A percentile compares a stretch with the other conserved stretches of the same genome.
These are phyloP conservation scores for Teratosphaeriaceae sp. DNA, from an alignment of 2,329 filamentous ascomycete species.

Conservation along the genomic window DNA sequence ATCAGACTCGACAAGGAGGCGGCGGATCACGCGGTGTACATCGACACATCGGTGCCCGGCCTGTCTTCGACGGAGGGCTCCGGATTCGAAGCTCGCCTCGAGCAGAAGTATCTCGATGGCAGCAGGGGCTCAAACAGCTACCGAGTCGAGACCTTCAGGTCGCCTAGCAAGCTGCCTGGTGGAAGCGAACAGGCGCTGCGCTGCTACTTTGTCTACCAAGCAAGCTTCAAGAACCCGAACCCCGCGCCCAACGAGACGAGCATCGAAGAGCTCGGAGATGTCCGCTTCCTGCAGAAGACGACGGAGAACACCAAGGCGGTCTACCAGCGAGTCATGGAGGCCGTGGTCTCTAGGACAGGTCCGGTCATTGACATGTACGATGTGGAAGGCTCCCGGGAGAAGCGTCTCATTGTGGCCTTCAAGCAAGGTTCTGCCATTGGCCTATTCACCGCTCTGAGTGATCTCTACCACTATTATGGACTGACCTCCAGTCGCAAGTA, in stretches of 20 bases:
- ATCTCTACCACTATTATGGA: slow-evolving; percentile 98
- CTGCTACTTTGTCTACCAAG: slow-evolving; percentile 99
- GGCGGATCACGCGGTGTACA: slow-evolving; percentile 92
- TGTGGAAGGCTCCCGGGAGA: slow-evolving; percentile 84
- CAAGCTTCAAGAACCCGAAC: slow-evolving; percentile 73
- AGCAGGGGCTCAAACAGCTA: slow-evolving; percentile 66
- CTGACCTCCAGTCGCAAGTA: slow-evolving; percentile 96
- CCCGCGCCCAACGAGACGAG: slow-evolving; percentile 73
- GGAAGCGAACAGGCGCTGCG: slow-evolving; percentile 73
- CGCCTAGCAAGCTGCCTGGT: slow-evolving; percentile 70
- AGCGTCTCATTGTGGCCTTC: slow-evolving; percentile 90
- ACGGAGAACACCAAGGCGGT: slow-evolving; percentile 93
- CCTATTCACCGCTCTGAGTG: slow-evolving; percentile 89
- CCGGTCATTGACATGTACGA: slow-evolving; percentile 98
- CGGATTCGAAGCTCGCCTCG: slow-evolving; percentile 88
- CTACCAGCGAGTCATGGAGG: slow-evolving; percentile 87
- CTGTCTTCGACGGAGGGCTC: slow-evolving; percentile 69
- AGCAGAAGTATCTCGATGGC: slow-evolving; percentile 89
- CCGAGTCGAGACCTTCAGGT: slow-evolving; percentile 96
- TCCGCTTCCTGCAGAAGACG: slow-evolving; percentile 90
- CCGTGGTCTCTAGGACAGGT: slow-evolving; percentile 76
- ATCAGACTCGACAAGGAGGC: slow-evolving; percentile 96
- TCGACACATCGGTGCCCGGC: slow-evolving; percentile 92
- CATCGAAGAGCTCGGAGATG: slow-evolving; percentile 86
- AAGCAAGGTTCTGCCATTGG: slow-evolving; percentile 86